phyloP scores from a whole-genome alignment of 208 protist species.

The Leishmania arabica region DNA sequence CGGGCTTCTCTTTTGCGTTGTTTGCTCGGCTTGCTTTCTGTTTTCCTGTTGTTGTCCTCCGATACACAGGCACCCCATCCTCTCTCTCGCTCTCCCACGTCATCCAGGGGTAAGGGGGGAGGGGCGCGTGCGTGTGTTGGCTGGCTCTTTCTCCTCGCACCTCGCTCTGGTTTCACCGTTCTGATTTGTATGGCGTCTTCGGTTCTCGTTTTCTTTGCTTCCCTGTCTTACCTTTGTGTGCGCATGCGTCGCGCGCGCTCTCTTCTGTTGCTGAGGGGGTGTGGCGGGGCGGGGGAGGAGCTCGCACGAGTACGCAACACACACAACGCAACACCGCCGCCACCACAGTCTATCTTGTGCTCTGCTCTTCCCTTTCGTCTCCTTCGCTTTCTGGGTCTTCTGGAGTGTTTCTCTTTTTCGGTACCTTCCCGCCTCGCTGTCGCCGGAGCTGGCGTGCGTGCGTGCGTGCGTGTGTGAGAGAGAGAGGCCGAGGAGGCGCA shows the following conservation, averaged over 20 bases:
- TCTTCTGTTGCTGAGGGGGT: neutral
- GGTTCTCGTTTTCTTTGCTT: neutral
- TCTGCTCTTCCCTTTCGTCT: slow-evolving; percentile 3
- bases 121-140: neutral
- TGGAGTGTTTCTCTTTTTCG: neutral
- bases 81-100: neutral
- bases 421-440: neutral
- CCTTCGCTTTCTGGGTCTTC: slow-evolving; percentile 7
- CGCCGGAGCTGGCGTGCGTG: neutral
- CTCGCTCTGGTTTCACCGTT: neutral
- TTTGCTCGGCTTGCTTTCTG: neutral
- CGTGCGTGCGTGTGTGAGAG: too few species aligned
- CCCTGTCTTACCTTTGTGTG: neutral
- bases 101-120: neutral
- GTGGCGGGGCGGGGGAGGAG: too few species aligned
- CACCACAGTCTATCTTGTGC: neutral
- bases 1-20: neutral
- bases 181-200: neutral
- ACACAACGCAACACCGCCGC: neutral
- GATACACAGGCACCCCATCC: neutral
- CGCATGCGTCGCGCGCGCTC: neutral
- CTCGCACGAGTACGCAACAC: too few species aligned
- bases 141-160: neutral
- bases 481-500: neutral
- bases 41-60: neutral